Evolutionary conservation across 768 basidiomycete species (phyloP).

Genomic region (Pleurotus pulmonarius): DNA sequence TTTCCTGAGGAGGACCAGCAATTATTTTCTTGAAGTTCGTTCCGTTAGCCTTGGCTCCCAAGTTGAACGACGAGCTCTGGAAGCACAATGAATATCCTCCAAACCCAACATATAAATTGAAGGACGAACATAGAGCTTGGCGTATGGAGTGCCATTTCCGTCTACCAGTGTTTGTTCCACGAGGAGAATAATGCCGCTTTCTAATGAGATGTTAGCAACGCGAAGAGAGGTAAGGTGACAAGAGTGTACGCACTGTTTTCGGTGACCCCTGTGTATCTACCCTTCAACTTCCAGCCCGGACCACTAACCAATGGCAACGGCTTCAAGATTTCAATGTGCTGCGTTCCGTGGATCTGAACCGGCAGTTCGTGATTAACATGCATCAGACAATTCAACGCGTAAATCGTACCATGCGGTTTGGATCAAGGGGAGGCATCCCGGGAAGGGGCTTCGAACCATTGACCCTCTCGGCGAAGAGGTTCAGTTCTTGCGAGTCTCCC

Average conservation of each 20-base stretch:
- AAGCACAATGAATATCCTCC: neutral
- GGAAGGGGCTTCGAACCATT: slow-evolving; percentile 41
- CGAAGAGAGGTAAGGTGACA: too few species aligned
- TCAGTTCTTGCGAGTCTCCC: slow-evolving; percentile 64
- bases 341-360: slow-evolving; percentile 69
- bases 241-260: slow-evolving; percentile 68
- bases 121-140: slow-evolving; percentile 54
- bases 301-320: slow-evolving; percentile 76
- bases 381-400: neutral
- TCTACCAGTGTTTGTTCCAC: slow-evolving; percentile 61
- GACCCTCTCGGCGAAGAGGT: slow-evolving; percentile 57
- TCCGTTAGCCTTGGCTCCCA: slow-evolving; percentile 64
- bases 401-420: slow-evolving; percentile 60
- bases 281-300: slow-evolving; percentile 72
- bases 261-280: slow-evolving; percentile 61
- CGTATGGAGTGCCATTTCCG: slow-evolving; percentile 53
- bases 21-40: slow-evolving; percentile 61
- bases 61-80: slow-evolving; percentile 64
- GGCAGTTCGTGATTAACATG: neutral
- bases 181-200: slow-evolving; percentile 72
- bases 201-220: slow-evolving; percentile 29
- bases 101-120: neutral
- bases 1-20: slow-evolving; percentile 56
- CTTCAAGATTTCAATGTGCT: slow-evolving; percentile 76
- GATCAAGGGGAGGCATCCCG: slow-evolving; percentile 67